Conservation (phyloP, 345 rosid species). For the Populus euphratica region DNA sequence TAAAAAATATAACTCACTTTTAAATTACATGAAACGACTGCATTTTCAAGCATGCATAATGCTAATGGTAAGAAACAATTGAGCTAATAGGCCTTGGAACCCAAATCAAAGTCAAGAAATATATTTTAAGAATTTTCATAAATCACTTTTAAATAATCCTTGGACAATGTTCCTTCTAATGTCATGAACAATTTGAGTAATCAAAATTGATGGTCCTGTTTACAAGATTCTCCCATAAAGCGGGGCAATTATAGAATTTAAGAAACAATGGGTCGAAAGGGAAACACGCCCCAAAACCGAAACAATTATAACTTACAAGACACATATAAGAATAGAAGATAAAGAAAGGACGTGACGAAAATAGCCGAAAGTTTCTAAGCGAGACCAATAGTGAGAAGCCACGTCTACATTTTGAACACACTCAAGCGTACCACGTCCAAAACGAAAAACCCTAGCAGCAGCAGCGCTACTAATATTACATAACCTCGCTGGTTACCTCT, state of each 20-base stretch:
- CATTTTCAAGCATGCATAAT: no score
- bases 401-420: neutral
- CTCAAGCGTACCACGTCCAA: neutral
- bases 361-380: neutral
- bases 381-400: neutral
- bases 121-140: no score
- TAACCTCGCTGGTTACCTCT: neutral
- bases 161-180: neutral
- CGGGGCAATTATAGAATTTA: neutral
- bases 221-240: neutral
- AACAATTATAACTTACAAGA: neutral
- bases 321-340: neutral
- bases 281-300: neutral
- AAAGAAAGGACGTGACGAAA: neutral
- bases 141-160: no score
- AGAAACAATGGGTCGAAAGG: neutral
- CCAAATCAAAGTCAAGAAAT: no score
- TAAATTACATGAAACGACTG: no score
- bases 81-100: no score
- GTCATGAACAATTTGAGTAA: neutral
- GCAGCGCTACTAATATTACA: neutral
- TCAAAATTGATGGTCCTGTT: neutral
- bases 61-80: no score
- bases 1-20: no score
- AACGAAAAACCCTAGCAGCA: constrained; percentile 1